Base-by-base conservation (phyloP, 441 rosid genomes). In the Populus trichocarpa region DNA sequence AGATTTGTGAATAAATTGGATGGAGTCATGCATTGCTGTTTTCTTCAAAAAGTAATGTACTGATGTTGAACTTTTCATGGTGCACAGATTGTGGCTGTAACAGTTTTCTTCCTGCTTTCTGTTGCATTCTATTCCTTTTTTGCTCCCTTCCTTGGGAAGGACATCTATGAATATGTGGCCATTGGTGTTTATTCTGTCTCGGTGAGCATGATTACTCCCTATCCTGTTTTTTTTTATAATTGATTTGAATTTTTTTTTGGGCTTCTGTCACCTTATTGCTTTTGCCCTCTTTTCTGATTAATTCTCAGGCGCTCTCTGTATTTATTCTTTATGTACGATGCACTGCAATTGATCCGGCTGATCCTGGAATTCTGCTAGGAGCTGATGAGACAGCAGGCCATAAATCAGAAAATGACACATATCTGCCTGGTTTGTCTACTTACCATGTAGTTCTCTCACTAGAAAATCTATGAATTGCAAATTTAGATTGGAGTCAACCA, bases 321-420 rank as follows among this genome's bases (percentile, higher is more conserved):
- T 89, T 94, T 78, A 83, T 90, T 82, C 91, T 96, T 23, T 96
- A 96, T 74, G 89, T 89, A 25, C 89, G 98, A 32, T 90, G 96
- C 88, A 90, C 98, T 73, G 97, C 93, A 71, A 96, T 96, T 75
- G 92, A 96, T 84, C 99, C 99, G 75, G 95, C 98, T 50, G 99
- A 96, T 89, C 94, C 97, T 78, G 98, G 97, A 81, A 90, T 94
- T 86, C 82, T 90, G 73, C 73, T 86, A 53, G 93, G 86, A 74
- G 82, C 79, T 84, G 90, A 82, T 83, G 86, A 87, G 82, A 78
- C 84, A 77, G 85, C 89, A 32, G 83, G 82, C 13, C 79, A 79
- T 82, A 95, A 87, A 82, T 92, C 97, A 80, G 94, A 86, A 38
- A 73, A 78, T 66, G 85, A 71, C 40, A 80, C 85, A 65, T 89